Conservation (phyloP, 1,284 basidiomycete species). For the Phellopilus nigrolimitatus region DNA sequence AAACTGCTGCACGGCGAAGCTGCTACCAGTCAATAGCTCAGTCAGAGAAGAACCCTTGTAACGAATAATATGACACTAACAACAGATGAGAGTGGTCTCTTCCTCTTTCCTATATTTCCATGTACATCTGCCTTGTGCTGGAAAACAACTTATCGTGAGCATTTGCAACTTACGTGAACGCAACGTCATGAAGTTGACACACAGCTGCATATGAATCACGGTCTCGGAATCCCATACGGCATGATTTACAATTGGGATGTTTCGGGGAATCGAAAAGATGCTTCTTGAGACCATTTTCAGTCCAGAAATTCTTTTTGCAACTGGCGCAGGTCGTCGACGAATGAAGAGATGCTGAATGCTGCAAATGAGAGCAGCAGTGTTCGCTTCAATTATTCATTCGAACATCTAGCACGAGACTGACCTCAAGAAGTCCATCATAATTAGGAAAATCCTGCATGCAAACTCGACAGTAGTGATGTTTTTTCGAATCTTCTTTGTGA, state of each 20-base stretch:
- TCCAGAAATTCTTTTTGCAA: conserved; percentile 13
- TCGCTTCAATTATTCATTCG: background rate
- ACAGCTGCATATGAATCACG: background rate
- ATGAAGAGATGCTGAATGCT: background rate
- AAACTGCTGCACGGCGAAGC: background rate
- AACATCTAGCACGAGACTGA: background rate
- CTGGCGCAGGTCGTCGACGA: conserved; percentile 1
- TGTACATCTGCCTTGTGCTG: conserved; percentile 13
- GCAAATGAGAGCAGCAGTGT: too few relatives aligned
- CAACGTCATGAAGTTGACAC: too few relatives aligned
- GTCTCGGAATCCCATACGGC: conserved; percentile 13
- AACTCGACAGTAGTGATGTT: conserved; percentile 8
- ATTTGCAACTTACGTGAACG: background rate
- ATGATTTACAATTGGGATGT: conserved; percentile 16
- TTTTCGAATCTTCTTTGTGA: conserved; percentile 14
- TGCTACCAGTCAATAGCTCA: background rate
- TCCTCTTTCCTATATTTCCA: background rate
- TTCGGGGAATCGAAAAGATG: conserved; percentile 18
- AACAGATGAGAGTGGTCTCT: conserved; percentile 5
- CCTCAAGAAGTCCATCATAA: conserved; percentile 4
- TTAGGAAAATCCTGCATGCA: conserved; percentile 6
- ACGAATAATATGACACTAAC: conserved; percentile 1
- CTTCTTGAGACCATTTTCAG: conserved; percentile 1
- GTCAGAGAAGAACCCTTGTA: background rate
- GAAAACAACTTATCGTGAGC: background rate